Percentiles rank a stretch among this genome's conserved stretches.
Conservation (phyloP, 345 rosid species). For the Melastoma malabathricum region DNA sequence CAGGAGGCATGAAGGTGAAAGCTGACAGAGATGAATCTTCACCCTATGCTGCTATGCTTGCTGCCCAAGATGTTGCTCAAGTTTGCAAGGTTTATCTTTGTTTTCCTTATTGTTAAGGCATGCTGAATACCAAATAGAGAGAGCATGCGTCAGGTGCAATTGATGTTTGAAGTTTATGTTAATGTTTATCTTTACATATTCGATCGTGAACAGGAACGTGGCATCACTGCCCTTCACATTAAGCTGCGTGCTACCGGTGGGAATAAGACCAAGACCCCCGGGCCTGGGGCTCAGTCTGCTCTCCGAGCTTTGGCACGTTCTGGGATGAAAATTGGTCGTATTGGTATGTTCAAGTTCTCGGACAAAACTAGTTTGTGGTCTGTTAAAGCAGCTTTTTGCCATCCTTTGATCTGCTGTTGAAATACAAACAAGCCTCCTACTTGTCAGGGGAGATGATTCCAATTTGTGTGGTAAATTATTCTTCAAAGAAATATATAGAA, state of each 20-base stretch:
- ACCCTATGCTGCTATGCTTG: conserved; percentile 90
- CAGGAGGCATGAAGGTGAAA: conserved; percentile 70
- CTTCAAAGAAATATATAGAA: too few species aligned
- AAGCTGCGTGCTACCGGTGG: conserved; percentile 82
- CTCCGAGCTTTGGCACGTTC: conserved; percentile 78
- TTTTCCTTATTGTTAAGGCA: not conserved
- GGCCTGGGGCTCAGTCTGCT: conserved; percentile 87
- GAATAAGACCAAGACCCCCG: conserved; percentile 82
- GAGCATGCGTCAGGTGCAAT: not conserved
- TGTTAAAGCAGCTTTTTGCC: too few species aligned
- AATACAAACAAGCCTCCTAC: too few species aligned
- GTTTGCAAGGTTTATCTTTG: conserved; percentile 51
- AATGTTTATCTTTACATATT: not conserved
- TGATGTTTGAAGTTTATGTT: not conserved
- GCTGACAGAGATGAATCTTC: conserved; percentile 90
- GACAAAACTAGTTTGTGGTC: too few species aligned
- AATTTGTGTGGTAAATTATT: too few species aligned
- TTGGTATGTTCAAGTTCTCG: conserved; percentile 24
- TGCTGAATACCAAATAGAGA: not conserved
- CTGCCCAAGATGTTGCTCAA: conserved; percentile 77
- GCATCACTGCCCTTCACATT: conserved; percentile 63
- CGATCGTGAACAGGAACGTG: conserved; percentile 36
- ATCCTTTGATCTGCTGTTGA: too few species aligned
- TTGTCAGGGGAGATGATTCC: too few species aligned
- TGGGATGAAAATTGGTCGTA: conserved; percentile 78